Base-by-base conservation (phyloP, 306 rosid genomes). In the Gastrolobium bilobum region DNA sequence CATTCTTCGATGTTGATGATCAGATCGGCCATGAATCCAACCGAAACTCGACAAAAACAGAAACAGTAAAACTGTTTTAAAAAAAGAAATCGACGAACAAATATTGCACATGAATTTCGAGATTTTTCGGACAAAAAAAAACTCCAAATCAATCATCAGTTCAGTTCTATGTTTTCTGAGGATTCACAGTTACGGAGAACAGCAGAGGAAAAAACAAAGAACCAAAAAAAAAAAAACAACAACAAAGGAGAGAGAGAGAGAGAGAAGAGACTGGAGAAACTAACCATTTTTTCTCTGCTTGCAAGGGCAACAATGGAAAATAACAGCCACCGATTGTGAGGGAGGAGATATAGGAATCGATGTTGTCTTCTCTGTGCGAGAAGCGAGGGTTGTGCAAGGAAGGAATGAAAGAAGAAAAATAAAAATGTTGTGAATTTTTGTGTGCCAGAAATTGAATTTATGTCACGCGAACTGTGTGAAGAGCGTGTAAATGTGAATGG, bases 1-100 rank as follows among this genome's bases (percentile, higher is more conserved):
- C 67, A 5, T 5, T 10, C 20, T 47, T 50, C 62, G 50, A 29
- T 52, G 72, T 37, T 5, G 47, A 62, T 63, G 20, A 73, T 70
- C 80, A 82, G 82, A 86, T 86, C 84, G 44, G 82, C 5, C 31
- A 1, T 2, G 30, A 74, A 74, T 68, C 61, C 26, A 83, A 44
- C 79, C 51, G 54, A 53, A 67, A 65, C 57, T 46, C 37, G 2
- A 58, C 42, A 31, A 39, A 64, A 59, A 33, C 10, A 65, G 5
- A 59, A 79, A 40, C 62, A 14, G 43, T 13, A 78, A 77, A 77
- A 52, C 52, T 3, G 6, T 11, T 68, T 2, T 46, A 6, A 38
- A 7, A 39, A 10, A 11, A 20, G 9, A 52, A 26, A 39, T 7
- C 74, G 6, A 14, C 29, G 26, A 35, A 35, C 13, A 54, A 60